Evolutionary conservation across 164 flowering plant genomes (phyloP).

Genomic region (Liriodendron chinense): DNA sequence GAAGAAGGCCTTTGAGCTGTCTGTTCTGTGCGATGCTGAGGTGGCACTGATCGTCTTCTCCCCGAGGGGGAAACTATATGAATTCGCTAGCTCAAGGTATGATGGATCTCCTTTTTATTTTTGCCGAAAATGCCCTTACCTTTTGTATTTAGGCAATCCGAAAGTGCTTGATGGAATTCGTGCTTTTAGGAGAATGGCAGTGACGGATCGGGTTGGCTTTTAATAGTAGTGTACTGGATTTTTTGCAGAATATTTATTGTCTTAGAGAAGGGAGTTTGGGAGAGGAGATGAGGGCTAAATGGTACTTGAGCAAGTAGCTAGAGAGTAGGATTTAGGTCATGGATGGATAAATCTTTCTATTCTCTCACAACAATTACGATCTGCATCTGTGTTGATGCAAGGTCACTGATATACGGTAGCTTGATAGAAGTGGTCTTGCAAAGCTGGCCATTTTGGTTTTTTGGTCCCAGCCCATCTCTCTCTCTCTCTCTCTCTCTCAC

Average conservation of each 20-base stretch:
- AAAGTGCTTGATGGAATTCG: not conserved
- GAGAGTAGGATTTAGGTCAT: no score
- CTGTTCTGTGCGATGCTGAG: slow-evolving; percentile 11
- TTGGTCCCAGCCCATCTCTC: not conserved
- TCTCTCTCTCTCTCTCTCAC: not conserved
- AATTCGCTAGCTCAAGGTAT: slow-evolving; percentile 10
- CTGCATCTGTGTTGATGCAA: no score
- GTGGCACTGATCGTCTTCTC: slow-evolving; percentile 10
- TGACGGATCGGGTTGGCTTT: not conserved
- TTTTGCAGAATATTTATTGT: no score
- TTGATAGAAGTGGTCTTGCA: no score
- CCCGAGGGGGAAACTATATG: slow-evolving; percentile 3
- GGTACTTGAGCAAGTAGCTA: no score
- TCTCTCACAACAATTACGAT: no score
- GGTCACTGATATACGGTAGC: no score
- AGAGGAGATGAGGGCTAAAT: no score
- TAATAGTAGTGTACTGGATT: no score
- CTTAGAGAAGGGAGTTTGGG: no score
- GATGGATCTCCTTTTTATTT: not conserved
- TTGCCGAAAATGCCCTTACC: not conserved
- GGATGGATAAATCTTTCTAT: no score
- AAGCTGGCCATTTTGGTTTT: no score
- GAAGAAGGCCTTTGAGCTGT: slow-evolving; percentile 12
- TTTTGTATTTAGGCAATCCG: not conserved
- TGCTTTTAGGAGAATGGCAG: not conserved